A percentile compares a stretch with the other conserved stretches of the same genome.
Conservation (phyloP, 208 protist species). For the Spongospora subterranea region DNA sequence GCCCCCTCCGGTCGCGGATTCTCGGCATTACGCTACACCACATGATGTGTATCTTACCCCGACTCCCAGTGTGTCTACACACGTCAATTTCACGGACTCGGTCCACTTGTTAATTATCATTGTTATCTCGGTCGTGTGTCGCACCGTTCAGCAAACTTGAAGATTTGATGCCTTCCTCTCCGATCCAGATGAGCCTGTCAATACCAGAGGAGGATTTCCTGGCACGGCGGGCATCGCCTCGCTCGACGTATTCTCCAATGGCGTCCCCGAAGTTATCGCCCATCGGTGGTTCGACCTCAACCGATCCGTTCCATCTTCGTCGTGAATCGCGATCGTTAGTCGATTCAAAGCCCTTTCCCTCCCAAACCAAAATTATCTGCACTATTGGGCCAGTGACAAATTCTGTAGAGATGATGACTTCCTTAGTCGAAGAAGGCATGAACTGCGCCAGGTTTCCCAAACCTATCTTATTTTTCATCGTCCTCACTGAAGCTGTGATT, state of each 20-base stretch:
- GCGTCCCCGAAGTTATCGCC: constrained; percentile 45
- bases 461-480: neutral
- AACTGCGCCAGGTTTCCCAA: constrained; percentile 64
- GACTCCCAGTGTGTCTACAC: too few relatives aligned
- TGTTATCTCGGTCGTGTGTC: too few relatives aligned
- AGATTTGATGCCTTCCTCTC: too few relatives aligned
- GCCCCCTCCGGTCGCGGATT: too few relatives aligned
- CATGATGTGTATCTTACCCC: too few relatives aligned
- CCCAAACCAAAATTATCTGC: constrained; percentile 68
- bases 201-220: too few relatives aligned
- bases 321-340: neutral
- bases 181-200: too few relatives aligned
- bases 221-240: too few relatives aligned
- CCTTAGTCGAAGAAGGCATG: constrained; percentile 66
- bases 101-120: too few relatives aligned
- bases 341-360: neutral
- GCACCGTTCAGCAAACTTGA: too few relatives aligned
- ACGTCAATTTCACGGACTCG: too few relatives aligned
- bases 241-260: constrained; percentile 11
- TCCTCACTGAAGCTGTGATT: neutral
- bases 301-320: constrained; percentile 40
- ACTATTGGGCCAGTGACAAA: constrained; percentile 71
- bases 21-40: too few relatives aligned
- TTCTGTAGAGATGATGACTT: constrained; percentile 60
- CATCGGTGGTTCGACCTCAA: neutral